Evolutionary conservation across 208 protist species (phyloP).

Genomic region (Naegleria lovaniensis): DNA sequence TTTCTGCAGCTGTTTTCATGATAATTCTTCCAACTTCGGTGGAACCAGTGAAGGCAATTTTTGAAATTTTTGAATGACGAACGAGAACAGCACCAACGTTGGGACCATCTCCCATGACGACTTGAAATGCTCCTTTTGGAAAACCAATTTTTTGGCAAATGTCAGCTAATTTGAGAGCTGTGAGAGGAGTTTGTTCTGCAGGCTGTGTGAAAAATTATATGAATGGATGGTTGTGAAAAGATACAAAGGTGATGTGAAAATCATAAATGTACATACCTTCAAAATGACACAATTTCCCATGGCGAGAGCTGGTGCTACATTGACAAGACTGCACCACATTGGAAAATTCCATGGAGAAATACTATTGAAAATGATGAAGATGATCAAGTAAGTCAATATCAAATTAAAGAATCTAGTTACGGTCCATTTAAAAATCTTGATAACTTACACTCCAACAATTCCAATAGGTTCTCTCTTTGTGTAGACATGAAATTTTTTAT

Average conservation of each 20-base stretch:
- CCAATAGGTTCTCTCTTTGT: conserved; percentile 1
- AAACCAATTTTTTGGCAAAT: conserved; percentile 68
- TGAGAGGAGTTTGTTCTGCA: conserved; percentile 75
- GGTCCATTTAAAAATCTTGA: not conserved
- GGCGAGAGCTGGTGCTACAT: conserved; percentile 69
- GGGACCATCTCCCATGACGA: conserved; percentile 67
- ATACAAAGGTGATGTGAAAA: too few species aligned
- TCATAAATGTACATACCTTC: too few species aligned
- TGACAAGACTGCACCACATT: conserved; percentile 39
- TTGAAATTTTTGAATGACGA: conserved; percentile 64
- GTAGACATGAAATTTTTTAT: not conserved
- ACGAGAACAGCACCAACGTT: conserved; percentile 59
- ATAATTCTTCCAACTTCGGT: conserved; percentile 63
- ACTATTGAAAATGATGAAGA: not conserved
- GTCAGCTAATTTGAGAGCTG: conserved; percentile 69
- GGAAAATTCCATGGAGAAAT: conserved; percentile 19
- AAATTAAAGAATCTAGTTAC: too few species aligned
- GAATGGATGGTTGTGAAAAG: too few species aligned
- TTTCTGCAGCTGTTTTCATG: conserved; percentile 56
- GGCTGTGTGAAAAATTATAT: conserved; percentile 42
- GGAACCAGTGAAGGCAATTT: conserved; percentile 79
- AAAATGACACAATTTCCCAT: conserved; percentile 71
- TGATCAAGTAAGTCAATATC: too few species aligned
- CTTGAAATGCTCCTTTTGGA: conserved; percentile 72
- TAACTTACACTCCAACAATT: not conserved